These are phyloP conservation scores for Kodamaea fukazawae DNA, from an alignment of 805 yeast genomes.

Conservation along the genomic window DNA sequence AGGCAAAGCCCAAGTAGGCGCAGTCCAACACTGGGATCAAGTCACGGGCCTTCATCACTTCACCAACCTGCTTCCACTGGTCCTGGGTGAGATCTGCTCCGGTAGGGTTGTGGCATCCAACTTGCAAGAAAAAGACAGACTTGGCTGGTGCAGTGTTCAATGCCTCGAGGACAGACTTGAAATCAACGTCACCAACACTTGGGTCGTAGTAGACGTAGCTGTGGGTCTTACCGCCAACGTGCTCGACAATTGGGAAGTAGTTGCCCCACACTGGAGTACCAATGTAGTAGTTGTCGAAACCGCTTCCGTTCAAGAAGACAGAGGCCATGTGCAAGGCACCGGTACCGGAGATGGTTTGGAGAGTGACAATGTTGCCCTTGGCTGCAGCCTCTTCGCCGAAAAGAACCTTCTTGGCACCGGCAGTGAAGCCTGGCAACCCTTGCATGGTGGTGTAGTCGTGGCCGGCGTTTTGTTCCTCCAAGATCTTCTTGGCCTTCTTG, in stretches of 20 bases:
- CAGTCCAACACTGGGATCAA: conserved; percentile 36
- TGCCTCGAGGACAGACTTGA: conserved; percentile 23
- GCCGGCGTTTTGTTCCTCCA: conserved; percentile 38
- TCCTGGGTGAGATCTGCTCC: conserved; percentile 38
- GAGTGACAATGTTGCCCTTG: conserved; percentile 29
- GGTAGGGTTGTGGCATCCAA: conserved; percentile 47
- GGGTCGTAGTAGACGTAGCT: conserved; percentile 33
- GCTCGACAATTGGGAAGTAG: conserved; percentile 35
- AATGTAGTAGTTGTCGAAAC: conserved; percentile 27
- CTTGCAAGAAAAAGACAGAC: conserved; percentile 38
- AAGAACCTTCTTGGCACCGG: conserved; percentile 33
- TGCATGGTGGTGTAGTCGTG: conserved; percentile 44
- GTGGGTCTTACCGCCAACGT: conserved; percentile 25
- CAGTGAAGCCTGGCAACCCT: conserved; percentile 38
- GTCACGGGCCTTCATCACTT: conserved; percentile 21
- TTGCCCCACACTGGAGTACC: conserved; percentile 43
- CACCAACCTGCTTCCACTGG: conserved; percentile 35
- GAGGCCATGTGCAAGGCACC: conserved; percentile 42
- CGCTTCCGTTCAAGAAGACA: conserved; percentile 23
- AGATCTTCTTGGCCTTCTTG: conserved; percentile 30
- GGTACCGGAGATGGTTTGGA: conserved; percentile 43
- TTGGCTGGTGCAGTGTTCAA: conserved; percentile 29
- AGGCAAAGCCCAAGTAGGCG: conserved; percentile 43
- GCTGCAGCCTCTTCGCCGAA: conserved; percentile 29
- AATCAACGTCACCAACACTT: conserved; percentile 27